Conservation (phyloP, 371 early-diverging fungal genomes). For the Syncephalis plumigaleata region DNA sequence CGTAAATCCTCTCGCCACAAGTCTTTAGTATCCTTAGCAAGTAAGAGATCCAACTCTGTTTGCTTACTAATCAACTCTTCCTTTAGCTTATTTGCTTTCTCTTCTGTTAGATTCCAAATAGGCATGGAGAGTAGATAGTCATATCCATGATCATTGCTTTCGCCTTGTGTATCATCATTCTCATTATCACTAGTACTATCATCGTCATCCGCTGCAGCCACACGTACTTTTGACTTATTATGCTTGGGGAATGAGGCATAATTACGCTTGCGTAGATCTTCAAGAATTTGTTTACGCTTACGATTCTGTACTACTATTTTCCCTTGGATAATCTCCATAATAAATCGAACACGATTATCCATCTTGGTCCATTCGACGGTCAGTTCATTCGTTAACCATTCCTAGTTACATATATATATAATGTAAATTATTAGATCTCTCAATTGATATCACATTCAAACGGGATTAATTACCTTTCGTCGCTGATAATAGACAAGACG, state of each 20-base stretch:
- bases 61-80: conserved; percentile 53
- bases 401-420: conserved; percentile 13
- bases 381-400: conserved; percentile 51
- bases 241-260: conserved; percentile 47
- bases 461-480: conserved; percentile 94
- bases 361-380: conserved; percentile 56
- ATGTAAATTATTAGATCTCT: not conserved
- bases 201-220: conserved; percentile 7
- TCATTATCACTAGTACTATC: conserved; percentile 24
- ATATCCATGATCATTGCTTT: conserved; percentile 34
- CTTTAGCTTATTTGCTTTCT: conserved; percentile 72
- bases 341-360: conserved; percentile 90
- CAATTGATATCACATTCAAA: too few species aligned
- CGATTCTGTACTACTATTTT: conserved; percentile 76
- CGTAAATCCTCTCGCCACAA: conserved; percentile 92
- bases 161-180: conserved; percentile 20
- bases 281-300: conserved; percentile 59
- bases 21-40: conserved; percentile 48
- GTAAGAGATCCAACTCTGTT: conserved; percentile 48
- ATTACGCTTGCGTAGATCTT: conserved; percentile 55
- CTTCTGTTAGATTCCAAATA: conserved; percentile 80
- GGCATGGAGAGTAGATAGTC: conserved; percentile 94
- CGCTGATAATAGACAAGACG: conserved; percentile 76
- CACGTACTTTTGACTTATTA: conserved; percentile 11
- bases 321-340: conserved; percentile 78